phyloP scores from a whole-genome alignment of 768 basidiomycete genomes.

The Auricularia cornea region DNA sequence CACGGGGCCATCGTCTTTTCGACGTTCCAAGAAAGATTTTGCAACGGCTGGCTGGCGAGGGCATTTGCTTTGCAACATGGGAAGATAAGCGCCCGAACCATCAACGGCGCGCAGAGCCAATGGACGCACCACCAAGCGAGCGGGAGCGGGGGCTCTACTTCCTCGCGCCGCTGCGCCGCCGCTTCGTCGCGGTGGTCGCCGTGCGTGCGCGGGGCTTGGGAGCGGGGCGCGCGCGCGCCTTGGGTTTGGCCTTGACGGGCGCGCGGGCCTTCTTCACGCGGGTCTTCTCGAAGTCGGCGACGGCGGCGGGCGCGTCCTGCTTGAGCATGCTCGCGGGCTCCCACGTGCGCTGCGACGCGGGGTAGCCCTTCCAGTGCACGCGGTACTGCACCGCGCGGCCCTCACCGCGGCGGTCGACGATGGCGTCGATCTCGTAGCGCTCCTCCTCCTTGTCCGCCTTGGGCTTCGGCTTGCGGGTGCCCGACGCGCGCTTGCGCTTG shows the following conservation, averaged over 20 bases:
- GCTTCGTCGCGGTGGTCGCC: no score
- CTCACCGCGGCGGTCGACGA: slow-evolving; percentile 30
- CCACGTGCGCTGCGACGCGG: slow-evolving; percentile 46
- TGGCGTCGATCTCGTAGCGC: slow-evolving; percentile 29
- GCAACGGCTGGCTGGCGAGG: no score
- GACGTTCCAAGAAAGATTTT: no score
- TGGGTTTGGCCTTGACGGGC: not conserved
- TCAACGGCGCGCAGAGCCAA: no score
- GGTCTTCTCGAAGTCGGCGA: slow-evolving; percentile 30
- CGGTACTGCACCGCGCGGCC: slow-evolving; percentile 34
- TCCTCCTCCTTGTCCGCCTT: not conserved
- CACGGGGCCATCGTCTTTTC: no score
- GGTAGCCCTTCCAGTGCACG: slow-evolving; percentile 52
- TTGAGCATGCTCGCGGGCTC: slow-evolving; percentile 38
- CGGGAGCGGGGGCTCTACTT: no score
- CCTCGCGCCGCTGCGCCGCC: no score
- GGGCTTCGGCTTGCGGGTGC: not conserved
- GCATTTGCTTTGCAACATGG: no score
- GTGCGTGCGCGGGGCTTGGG: no score
- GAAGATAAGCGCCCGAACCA: no score
- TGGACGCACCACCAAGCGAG: no score
- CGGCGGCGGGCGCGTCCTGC: slow-evolving; percentile 41
- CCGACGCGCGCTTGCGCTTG: not conserved
- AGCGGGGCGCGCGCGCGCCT: not conserved
- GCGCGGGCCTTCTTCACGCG: not conserved